These are phyloP conservation scores for Candida tetrigidarum DNA, from an alignment of 1,139 yeast species.

Conservation along the genomic window DNA sequence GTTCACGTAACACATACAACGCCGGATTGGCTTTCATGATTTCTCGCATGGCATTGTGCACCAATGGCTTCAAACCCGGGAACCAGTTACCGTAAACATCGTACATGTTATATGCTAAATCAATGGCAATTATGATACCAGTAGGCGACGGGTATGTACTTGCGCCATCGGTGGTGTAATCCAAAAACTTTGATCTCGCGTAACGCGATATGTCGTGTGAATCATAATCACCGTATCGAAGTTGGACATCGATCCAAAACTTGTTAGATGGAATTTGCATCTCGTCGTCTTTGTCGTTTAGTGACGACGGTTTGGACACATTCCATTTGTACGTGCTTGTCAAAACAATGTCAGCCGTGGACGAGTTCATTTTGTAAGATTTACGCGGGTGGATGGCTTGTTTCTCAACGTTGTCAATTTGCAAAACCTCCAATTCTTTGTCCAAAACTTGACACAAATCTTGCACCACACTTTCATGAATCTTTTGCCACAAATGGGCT, in stretches of 20 bases:
- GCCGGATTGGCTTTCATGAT: slow-evolving; percentile 98
- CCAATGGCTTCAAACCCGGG: slow-evolving; percentile 87
- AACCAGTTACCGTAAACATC: slow-evolving; percentile 99
- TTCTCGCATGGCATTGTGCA: slow-evolving; percentile 92
- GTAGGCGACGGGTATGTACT: slow-evolving; percentile 93
- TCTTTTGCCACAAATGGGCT: slow-evolving; percentile 99
- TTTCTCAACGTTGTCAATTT: slow-evolving; percentile 85
- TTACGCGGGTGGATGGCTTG: slow-evolving; percentile 97
- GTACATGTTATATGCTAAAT: slow-evolving; percentile 93
- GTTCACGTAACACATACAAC: slow-evolving; percentile 84
- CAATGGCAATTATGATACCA: slow-evolving; percentile 89
- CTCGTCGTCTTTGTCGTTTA: slow-evolving; percentile 63
- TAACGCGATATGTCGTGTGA: slow-evolving; percentile 96
- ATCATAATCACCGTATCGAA: slow-evolving; percentile 96
- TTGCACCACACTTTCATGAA: slow-evolving; percentile 93
- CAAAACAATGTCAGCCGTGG: slow-evolving; percentile 88
- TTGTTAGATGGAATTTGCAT: slow-evolving; percentile 64
- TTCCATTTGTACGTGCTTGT: slow-evolving; percentile 83
- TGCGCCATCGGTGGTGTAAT: slow-evolving; percentile 86
- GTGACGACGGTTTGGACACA: slow-evolving; percentile 79
- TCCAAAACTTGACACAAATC: slow-evolving; percentile 94
- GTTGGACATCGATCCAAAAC: slow-evolving; percentile 95
- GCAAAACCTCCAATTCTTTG: slow-evolving; percentile 80
- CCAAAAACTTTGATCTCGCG: slow-evolving; percentile 89
- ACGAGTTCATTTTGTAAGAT: slow-evolving; percentile 95